A percentile compares a stretch with the other conserved stretches of the same genome.
These are phyloP conservation scores for Arthrobotrys entomopaga DNA, from an alignment of 2,329 filamentous ascomycete species.

Conservation along the genomic window DNA sequence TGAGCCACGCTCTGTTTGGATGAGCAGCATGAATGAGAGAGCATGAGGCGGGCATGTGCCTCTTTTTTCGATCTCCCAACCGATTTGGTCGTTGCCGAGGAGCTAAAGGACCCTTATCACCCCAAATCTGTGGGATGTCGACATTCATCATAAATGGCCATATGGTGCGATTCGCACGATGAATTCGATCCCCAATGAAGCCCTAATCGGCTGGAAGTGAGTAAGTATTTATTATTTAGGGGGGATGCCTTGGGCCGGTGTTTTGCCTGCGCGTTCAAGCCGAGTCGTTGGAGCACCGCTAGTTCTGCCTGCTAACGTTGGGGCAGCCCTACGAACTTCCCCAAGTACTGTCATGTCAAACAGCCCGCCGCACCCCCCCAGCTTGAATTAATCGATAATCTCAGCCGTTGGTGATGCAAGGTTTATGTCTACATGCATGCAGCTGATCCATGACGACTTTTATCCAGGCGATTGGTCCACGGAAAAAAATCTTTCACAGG, in stretches of 20 bases:
- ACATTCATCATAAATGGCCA: too few relatives aligned
- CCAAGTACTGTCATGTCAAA: too few relatives aligned
- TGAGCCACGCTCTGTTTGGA: conserved; percentile 14
- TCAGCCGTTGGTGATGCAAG: conserved; percentile 36
- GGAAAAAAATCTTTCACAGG: too few relatives aligned
- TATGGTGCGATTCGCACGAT: neutral
- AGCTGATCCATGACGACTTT: conserved; percentile 51
- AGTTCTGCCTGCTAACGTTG: too few relatives aligned
- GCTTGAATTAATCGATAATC: conserved; percentile 18
- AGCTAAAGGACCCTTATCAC: conserved; percentile 3
- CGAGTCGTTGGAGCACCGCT: neutral
- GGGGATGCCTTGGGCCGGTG: neutral
- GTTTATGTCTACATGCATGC: conserved; percentile 33
- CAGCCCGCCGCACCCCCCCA: neutral
- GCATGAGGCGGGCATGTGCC: conserved; percentile 43
- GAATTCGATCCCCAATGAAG: neutral
- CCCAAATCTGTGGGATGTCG: neutral
- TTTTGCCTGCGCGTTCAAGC: neutral
- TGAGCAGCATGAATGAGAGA: too few relatives aligned
- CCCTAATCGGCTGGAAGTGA: neutral
- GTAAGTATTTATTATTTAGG: too few relatives aligned
- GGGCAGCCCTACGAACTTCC: conserved; percentile 36
- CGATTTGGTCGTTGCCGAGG: neutral
- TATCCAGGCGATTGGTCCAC: too few relatives aligned
- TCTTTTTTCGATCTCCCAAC: conserved; percentile 10